phyloP scores from a whole-genome alignment of 345 rosid genomes.

The Geranium rotundifolium region DNA sequence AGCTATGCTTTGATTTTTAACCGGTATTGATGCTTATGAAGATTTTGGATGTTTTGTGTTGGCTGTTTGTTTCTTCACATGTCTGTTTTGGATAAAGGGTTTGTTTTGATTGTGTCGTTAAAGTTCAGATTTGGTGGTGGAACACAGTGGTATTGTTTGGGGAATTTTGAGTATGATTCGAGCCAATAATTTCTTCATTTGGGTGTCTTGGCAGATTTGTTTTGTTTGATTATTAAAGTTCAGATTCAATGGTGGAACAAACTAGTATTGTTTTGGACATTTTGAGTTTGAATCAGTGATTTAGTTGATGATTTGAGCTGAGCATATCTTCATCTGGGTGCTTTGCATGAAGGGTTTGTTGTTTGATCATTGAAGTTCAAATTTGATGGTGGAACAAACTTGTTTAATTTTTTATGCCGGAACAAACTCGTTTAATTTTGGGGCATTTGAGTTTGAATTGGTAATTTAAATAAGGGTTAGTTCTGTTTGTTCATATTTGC shows the following conservation, averaged over 20 bases:
- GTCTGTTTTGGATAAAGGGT: not conserved
- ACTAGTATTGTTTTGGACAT: not conserved
- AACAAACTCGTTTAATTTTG: no score
- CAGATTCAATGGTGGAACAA: not conserved
- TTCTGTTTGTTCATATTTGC: no score
- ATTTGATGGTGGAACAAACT: no score
- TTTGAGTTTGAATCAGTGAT: not conserved
- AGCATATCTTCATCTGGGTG: no score
- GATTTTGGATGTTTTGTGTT: conserved; percentile 1
- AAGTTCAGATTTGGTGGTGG: not conserved
- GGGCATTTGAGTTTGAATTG: no score
- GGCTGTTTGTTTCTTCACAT: not conserved
- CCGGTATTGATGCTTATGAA: not conserved
- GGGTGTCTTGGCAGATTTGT: no score
- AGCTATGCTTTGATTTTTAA: not conserved
- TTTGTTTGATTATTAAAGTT: not conserved
- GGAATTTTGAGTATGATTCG: not conserved
- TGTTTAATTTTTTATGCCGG: no score
- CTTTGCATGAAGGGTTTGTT: no score
- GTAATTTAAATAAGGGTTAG: no score
- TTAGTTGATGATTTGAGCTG: not conserved
- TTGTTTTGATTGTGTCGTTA: not conserved
- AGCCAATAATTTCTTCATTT: not conserved
- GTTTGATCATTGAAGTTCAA: no score
- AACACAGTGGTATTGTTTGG: no score